Evolutionary conservation across 1,139 yeast species (phyloP).

Genomic region (Saccharomycopsis hybrid): DNA sequence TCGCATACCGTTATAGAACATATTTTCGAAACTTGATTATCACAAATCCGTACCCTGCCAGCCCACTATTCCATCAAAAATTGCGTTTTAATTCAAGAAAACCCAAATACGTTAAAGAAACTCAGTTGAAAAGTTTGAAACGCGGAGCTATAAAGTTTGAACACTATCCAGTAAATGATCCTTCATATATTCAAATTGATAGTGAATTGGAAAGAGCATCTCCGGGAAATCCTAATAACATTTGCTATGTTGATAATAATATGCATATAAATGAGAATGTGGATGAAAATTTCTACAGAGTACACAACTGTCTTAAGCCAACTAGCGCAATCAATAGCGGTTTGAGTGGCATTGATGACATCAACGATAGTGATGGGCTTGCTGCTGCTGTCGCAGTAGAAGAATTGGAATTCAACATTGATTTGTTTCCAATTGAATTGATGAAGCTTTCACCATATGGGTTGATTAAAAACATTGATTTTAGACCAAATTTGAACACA

Average conservation of each 20-base stretch:
- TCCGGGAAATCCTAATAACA: conserved; percentile 10
- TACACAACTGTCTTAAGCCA: too few relatives aligned
- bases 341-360: not conserved
- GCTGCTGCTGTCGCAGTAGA: too few relatives aligned
- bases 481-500: conserved; percentile 5
- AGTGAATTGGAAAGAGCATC: not conserved
- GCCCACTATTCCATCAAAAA: not conserved
- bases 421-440: conserved; percentile 8
- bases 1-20: conserved; percentile 9
- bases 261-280: conserved; percentile 4
- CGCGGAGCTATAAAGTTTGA: conserved; percentile 7
- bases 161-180: conserved; percentile 4
- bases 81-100: conserved; percentile 7
- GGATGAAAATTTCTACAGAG: conserved; percentile 5
- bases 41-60: conserved; percentile 2
- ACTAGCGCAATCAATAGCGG: not conserved
- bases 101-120: conserved; percentile 11
- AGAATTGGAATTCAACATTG: conserved; percentile 1
- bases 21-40: conserved; percentile 4
- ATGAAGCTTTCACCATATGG: conserved; percentile 10
- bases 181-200: not conserved
- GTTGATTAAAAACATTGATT: conserved; percentile 11
- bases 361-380: too few relatives aligned
- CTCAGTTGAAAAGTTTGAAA: conserved; percentile 2
- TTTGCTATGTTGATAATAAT: conserved; percentile 6